Percentiles rank a stretch among this genome's conserved stretches.
Conservation (phyloP, 352 stramenopile species). For the Thalassiosira hispida region DNA sequence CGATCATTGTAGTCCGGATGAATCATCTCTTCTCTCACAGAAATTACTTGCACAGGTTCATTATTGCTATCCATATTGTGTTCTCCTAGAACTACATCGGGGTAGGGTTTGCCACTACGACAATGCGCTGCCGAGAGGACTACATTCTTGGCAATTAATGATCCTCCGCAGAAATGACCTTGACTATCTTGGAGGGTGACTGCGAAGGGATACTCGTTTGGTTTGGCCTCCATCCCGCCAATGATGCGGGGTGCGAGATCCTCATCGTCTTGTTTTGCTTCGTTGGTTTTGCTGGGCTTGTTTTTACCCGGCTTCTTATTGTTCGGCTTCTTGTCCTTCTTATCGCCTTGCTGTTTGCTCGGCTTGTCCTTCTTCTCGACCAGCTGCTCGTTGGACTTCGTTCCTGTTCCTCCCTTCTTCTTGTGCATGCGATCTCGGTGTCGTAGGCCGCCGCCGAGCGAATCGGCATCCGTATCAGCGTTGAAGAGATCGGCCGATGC, state of each 20-base stretch:
- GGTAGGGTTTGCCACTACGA: slow-evolving; percentile 10
- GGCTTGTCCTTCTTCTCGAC: no score
- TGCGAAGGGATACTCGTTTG: slow-evolving; percentile 17
- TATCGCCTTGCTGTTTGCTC: no score
- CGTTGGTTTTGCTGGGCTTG: no score
- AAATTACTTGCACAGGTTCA: slow-evolving; percentile 21
- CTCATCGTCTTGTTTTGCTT: no score
- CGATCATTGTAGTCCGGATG: slow-evolving; percentile 56
- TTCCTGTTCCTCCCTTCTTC: neutral
- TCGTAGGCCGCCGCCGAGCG: neutral
- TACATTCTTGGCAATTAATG: slow-evolving; percentile 31
- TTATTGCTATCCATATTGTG: slow-evolving; percentile 32
- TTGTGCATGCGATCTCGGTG: neutral
- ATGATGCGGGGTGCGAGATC: no score
- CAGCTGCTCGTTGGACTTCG: no score
- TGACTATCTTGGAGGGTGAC: slow-evolving; percentile 30
- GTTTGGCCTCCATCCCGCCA: neutral
- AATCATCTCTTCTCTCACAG: slow-evolving; percentile 13
- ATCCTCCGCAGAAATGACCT: slow-evolving; percentile 47
- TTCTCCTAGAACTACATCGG: slow-evolving; percentile 36
- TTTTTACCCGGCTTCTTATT: no score
- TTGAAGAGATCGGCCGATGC: slow-evolving; percentile 14
- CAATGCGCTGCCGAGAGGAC: slow-evolving; percentile 53
- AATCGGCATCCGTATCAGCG: neutral
- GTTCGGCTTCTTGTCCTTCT: neutral